Percentiles rank a stretch among this genome's conserved stretches.
These are phyloP conservation scores for Thalassiosira livingstoniorum DNA, from an alignment of 352 stramenopile species.

Conservation along the genomic window DNA sequence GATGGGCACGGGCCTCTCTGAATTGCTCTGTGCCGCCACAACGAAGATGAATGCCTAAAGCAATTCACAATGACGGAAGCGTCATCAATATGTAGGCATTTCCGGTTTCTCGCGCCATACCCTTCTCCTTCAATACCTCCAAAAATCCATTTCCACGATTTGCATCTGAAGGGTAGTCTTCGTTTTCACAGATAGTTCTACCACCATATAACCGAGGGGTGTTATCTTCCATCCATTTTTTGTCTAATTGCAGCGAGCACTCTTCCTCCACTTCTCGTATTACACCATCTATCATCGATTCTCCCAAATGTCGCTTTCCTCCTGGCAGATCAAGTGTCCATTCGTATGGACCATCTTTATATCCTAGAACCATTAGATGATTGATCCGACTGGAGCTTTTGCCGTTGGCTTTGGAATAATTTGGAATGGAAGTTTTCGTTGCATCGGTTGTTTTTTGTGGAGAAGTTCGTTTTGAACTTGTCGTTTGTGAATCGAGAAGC, in stretches of 20 bases:
- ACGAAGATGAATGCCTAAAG: no score
- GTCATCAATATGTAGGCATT: no score
- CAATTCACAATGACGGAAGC: no score
- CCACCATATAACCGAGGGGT: constrained; percentile 42
- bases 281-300: constrained; percentile 59
- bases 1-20: no score
- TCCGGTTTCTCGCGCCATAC: no score
- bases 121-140: no score
- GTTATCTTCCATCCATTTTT: constrained; percentile 22
- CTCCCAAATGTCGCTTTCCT: constrained; percentile 74
- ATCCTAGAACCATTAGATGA: constrained; percentile 57
- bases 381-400: background rate
- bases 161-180: no score
- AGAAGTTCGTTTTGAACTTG: background rate
- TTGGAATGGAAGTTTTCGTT: background rate
- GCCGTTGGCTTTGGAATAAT: background rate
- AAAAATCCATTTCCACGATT: no score
- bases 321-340: constrained; percentile 68
- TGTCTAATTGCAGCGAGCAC: constrained; percentile 52
- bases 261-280: constrained; percentile 72
- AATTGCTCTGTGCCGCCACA: no score
- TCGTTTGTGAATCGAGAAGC: constrained; percentile 16
- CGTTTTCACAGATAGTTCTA: no score
- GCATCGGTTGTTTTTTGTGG: background rate
- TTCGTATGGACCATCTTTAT: constrained; percentile 20